These are phyloP conservation scores for Mangifera indica DNA, from an alignment of 345 rosid species.

Conservation along the genomic window DNA sequence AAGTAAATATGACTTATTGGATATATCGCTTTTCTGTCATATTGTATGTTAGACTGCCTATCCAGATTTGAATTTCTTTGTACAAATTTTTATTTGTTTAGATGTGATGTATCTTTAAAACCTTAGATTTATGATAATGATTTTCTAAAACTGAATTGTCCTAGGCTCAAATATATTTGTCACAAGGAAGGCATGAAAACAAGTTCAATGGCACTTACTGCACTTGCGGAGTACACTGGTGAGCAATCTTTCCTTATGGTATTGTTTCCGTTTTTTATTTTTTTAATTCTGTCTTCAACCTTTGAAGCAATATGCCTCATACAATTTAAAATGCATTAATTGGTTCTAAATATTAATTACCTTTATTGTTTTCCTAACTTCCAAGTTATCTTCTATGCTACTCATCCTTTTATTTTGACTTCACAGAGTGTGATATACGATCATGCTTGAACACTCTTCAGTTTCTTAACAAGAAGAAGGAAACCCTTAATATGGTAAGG, in stretches of 20 bases:
- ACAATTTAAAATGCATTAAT: neutral
- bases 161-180: slow-evolving; percentile 85
- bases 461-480: slow-evolving; percentile 88
- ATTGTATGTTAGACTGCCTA: neutral
- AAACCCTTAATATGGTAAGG: slow-evolving; percentile 78
- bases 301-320: neutral
- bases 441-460: slow-evolving; percentile 95
- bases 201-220: slow-evolving; percentile 77
- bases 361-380: neutral
- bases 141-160: slow-evolving; percentile 11
- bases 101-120: neutral
- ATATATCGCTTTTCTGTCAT: neutral
- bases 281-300: neutral
- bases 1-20: neutral
- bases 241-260: slow-evolving; percentile 20
- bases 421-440: slow-evolving; percentile 90
- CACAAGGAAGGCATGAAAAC: slow-evolving; percentile 80
- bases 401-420: slow-evolving; percentile 20
- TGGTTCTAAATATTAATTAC: neutral
- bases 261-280: neutral
- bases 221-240: slow-evolving; percentile 93
- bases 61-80: neutral
- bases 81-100: neutral
- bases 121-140: slow-evolving; percentile 7
- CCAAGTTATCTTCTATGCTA: neutral